These are phyloP conservation scores for Umbelopsis vinacea DNA, from an alignment of 192 early-diverging fungal genomes.

Conservation along the genomic window DNA sequence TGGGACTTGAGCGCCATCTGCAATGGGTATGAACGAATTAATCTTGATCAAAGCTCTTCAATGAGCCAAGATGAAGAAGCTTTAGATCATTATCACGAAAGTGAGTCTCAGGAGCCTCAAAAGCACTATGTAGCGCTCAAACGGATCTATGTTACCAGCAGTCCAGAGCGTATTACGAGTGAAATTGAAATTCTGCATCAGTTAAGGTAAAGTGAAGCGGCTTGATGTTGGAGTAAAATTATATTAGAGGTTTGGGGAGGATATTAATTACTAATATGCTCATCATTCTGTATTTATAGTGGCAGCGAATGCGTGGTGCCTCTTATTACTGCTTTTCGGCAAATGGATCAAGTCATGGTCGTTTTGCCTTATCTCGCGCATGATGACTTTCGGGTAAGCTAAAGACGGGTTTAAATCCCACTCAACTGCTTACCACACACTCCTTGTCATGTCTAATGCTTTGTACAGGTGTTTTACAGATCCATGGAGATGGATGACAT, in stretches of 20 bases:
- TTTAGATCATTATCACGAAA: neutral
- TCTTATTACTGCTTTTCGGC: slow-evolving; percentile 78
- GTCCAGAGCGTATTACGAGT: slow-evolving; percentile 76
- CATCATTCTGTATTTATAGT: slow-evolving; percentile 29
- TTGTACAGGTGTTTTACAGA: slow-evolving; percentile 63
- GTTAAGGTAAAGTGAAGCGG: slow-evolving; percentile 50
- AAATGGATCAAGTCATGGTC: slow-evolving; percentile 80
- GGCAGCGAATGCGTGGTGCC: slow-evolving; percentile 76
- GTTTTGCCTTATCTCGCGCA: slow-evolving; percentile 87
- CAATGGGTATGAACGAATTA: slow-evolving; percentile 12
- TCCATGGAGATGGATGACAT: slow-evolving; percentile 69
- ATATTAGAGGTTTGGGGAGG: too few relatives aligned
- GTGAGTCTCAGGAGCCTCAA: neutral
- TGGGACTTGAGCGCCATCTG: slow-evolving; percentile 50
- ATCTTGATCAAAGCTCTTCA: neutral
- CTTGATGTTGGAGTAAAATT: neutral
- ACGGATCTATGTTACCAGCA: slow-evolving; percentile 84
- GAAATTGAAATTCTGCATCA: slow-evolving; percentile 81
- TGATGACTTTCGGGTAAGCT: slow-evolving; percentile 75
- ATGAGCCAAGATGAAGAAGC: neutral
- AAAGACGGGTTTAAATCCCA: neutral
- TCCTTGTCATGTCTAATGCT: neutral
- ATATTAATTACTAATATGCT: too few relatives aligned
- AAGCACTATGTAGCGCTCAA: slow-evolving; percentile 80
- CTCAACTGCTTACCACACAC: too few relatives aligned